Evolutionary conservation across 139 green algal species (phyloP).

Genomic region (Chloropicon primus): DNA sequence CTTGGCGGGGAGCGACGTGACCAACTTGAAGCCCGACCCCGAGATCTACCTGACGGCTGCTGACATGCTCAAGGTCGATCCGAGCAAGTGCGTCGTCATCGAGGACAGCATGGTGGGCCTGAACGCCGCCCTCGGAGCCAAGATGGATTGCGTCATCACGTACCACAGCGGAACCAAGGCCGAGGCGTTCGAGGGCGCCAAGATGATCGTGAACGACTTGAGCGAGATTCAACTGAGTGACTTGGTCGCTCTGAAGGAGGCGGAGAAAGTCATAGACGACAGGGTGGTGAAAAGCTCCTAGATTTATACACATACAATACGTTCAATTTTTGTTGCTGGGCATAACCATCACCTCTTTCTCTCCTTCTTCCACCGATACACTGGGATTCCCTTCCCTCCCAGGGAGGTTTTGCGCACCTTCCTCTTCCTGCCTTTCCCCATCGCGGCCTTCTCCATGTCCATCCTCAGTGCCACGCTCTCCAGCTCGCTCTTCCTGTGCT

Average conservation of each 20-base stretch:
- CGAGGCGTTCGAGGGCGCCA: background rate
- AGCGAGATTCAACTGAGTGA: background rate
- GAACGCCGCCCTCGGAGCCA: conserved; percentile 23
- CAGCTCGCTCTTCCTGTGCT: conserved; percentile 46
- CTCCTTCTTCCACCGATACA: conserved; percentile 53
- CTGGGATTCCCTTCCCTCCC: conserved; percentile 6
- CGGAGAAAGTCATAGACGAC: background rate
- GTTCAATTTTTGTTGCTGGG: no score
- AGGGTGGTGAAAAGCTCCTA: background rate
- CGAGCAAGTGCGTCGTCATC: conserved; percentile 25
- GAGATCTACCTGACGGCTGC: conserved; percentile 48
- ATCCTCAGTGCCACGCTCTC: conserved; percentile 35
- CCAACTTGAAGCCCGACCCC: conserved; percentile 64
- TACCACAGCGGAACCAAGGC: background rate
- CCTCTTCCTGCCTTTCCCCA: conserved; percentile 59
- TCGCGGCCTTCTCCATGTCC: conserved; percentile 42
- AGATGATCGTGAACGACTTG: background rate
- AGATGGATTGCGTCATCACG: background rate
- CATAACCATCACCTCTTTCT: conserved; percentile 27
- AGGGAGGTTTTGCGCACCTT: conserved; percentile 20
- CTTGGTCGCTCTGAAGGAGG: background rate
- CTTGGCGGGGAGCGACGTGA: conserved; percentile 33
- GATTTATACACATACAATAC: no score
- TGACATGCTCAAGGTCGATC: conserved; percentile 19
- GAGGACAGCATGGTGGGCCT: conserved; percentile 35